Base-by-base conservation (phyloP, 495 filamentous ascomycete species). In the Penicillium silybi region DNA sequence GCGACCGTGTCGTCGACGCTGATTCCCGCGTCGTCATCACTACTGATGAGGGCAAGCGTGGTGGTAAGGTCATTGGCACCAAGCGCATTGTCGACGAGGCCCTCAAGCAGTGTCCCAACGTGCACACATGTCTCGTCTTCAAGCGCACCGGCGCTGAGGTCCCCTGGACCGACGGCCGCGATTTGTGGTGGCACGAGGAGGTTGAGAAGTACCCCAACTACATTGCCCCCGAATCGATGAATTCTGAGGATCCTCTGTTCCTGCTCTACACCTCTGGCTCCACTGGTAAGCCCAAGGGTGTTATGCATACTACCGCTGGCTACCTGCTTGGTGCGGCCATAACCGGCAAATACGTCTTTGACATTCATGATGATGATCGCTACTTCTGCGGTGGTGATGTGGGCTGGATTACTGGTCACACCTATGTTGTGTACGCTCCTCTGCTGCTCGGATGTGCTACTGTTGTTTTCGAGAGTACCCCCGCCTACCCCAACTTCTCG, bases 1-100 rank as follows among this genome's bases (percentile, higher is more conserved):
- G 91, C 48, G 93, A 99, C 71, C 93, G 93, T 69, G 92, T 97
- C 51, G 73, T 92, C 37, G 93, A 99, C 66, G 93, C 87, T 46
- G 70, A 88, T 43, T 92, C 86, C 62, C 92, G 85, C 71, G 87
- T 97, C 32, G 88, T 97, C 66, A 96, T 99, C 63, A 97, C 95
- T 32, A 86, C 89, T 17, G 93, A 97, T 66, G 95, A 97, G 80
- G 95, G 93, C 59, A 95, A 92, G 81, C 88, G 95, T 61, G 93
- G 95, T 65, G 93, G 93, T 52, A 99, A 97, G 79, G 72, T 95
- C 56, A 97, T 99, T 63, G 91, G 90, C 44, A 97, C 95, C 50
- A 97, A 99, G 85, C 93, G 93, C 79, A 97, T 99, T 67, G 93
- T 97, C 48, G 93, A 99, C 63, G 95, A 97, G 69, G 93, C 93